These are phyloP conservation scores for Penicillium verrucosum DNA, from an alignment of 2,329 filamentous ascomycete genomes.

Conservation along the genomic window DNA sequence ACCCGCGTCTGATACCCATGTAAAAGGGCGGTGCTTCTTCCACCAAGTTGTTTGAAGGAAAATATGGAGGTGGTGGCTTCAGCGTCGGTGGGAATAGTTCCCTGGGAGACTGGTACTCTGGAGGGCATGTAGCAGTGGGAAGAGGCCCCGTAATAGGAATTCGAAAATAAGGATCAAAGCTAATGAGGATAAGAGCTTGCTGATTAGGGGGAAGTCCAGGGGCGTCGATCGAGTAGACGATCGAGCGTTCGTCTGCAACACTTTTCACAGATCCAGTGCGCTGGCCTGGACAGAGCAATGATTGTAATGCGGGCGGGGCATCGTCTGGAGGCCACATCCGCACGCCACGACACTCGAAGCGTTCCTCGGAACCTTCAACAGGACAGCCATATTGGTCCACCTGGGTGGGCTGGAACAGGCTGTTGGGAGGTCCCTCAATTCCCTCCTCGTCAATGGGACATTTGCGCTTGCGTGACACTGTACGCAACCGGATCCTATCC, in stretches of 20 bases:
- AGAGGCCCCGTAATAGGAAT: constrained; percentile 20
- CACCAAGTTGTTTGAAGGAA: neutral
- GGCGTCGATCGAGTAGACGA: constrained; percentile 40
- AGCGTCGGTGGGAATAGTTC: neutral
- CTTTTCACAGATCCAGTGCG: constrained; percentile 35
- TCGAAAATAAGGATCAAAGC: constrained; percentile 39
- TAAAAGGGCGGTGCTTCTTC: constrained; percentile 15
- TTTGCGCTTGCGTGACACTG: constrained; percentile 43
- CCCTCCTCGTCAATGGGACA: constrained; percentile 37
- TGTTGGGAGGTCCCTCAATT: constrained; percentile 21
- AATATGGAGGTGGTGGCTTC: neutral
- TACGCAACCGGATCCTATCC: constrained; percentile 42
- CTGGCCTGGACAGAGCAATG: constrained; percentile 40
- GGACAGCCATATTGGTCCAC: constrained; percentile 23
- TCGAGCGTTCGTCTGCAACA: constrained; percentile 39
- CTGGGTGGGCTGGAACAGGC: constrained; percentile 32
- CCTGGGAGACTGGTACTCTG: neutral
- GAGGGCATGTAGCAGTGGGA: neutral
- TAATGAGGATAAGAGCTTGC: constrained; percentile 38
- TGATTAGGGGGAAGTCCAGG: constrained; percentile 21
- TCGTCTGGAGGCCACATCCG: constrained; percentile 43
- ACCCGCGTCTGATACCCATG: constrained; percentile 16
- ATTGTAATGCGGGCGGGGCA: constrained; percentile 36
- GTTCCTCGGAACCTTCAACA: constrained; percentile 38
- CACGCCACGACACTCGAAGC: constrained; percentile 39